phyloP scores from a whole-genome alignment of 768 basidiomycete species.

The Leccinum aurantiacum region DNA sequence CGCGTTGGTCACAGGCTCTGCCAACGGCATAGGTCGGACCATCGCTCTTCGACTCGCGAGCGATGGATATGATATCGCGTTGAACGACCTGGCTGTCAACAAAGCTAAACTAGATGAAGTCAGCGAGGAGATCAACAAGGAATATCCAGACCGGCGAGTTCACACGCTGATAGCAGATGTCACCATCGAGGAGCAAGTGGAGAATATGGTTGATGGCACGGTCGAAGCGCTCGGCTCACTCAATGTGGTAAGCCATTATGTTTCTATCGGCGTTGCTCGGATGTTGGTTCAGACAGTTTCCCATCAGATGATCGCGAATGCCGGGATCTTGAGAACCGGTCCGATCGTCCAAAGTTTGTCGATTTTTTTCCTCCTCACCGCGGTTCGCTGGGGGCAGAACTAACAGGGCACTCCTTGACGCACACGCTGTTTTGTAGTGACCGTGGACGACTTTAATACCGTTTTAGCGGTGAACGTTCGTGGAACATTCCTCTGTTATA shows the following conservation, averaged over 20 bases:
- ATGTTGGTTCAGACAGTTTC: constrained; percentile 9
- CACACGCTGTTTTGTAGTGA: constrained; percentile 21
- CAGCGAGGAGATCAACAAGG: constrained; percentile 15
- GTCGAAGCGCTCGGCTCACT: constrained; percentile 31
- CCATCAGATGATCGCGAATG: constrained; percentile 20
- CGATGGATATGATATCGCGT: constrained; percentile 37
- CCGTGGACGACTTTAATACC: constrained; percentile 34
- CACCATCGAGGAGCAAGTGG: constrained; percentile 31
- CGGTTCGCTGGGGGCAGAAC: not conserved
- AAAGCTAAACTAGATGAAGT: constrained; percentile 15
- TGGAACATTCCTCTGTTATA: constrained; percentile 42
- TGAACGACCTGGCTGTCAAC: constrained; percentile 35
- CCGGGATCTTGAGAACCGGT: constrained; percentile 17
- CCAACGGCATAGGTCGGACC: constrained; percentile 33
- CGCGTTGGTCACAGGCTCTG: constrained; percentile 34
- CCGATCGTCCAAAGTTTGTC: constrained; percentile 3
- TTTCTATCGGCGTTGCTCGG: not conserved
- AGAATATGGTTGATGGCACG: constrained; percentile 28
- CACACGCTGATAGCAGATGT: constrained; percentile 25
- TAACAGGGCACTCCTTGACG: not conserved
- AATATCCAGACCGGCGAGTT: constrained; percentile 10
- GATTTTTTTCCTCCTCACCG: not conserved
- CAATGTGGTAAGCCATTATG: constrained; percentile 32
- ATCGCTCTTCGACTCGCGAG: constrained; percentile 38
- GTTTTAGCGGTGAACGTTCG: constrained; percentile 39